Evolutionary conservation across 2,329 filamentous ascomycete species (phyloP).

Genomic region (Cordyceps cateniannulata): DNA sequence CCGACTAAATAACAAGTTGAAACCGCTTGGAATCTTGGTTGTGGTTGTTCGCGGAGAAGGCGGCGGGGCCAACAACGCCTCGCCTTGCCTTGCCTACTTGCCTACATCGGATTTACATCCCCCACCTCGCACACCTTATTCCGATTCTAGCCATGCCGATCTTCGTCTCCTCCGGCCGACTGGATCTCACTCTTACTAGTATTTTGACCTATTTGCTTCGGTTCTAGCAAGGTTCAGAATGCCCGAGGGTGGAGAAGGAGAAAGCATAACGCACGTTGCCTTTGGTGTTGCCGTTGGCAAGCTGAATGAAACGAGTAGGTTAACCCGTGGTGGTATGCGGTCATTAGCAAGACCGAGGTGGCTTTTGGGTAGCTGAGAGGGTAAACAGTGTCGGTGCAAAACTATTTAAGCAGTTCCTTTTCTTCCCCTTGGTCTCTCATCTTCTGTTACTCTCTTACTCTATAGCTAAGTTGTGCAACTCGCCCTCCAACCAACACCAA

Average conservation of each 20-base stretch:
- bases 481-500: background rate
- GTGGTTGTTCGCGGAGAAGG: no score
- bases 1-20: no score
- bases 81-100: no score
- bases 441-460: background rate
- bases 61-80: no score
- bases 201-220: background rate
- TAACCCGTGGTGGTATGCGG: background rate
- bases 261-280: no score
- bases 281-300: no score
- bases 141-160: background rate
- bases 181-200: background rate
- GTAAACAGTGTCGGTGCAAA: background rate
- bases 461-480: no score
- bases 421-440: background rate
- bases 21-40: no score
- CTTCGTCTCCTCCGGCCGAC: background rate
- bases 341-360: background rate
- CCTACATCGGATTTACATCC: constrained; percentile 1
- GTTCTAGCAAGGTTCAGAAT: background rate
- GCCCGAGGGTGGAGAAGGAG: background rate
- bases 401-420: background rate
- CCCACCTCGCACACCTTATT: background rate
- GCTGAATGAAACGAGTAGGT: background rate
- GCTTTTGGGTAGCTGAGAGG: background rate